These are phyloP conservation scores for Passiflora organensis DNA, from an alignment of 345 rosid genomes.

Conservation along the genomic window DNA sequence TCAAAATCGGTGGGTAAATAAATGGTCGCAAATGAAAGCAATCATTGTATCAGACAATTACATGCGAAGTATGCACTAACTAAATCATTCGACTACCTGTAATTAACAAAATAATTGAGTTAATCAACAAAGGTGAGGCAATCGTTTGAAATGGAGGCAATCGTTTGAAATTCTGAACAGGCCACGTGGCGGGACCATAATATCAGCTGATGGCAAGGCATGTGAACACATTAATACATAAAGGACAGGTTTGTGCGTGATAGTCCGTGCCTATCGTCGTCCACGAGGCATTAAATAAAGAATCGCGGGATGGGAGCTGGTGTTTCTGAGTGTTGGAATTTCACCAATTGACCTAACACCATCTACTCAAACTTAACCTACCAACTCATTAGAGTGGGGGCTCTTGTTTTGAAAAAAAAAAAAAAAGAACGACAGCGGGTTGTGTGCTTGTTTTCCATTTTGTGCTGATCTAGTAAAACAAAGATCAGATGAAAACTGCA, in stretches of 20 bases:
- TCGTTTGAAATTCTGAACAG: background rate
- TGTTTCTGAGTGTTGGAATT: background rate
- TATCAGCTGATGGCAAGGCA: background rate
- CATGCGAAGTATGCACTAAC: too few relatives aligned
- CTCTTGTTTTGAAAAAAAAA: too few relatives aligned
- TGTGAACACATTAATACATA: background rate
- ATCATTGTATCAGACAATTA: too few relatives aligned
- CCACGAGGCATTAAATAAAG: background rate
- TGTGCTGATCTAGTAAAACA: background rate
- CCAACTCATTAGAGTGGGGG: background rate
- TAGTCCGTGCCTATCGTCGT: background rate
- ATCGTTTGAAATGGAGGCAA: too few relatives aligned
- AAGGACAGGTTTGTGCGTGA: background rate
- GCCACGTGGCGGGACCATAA: background rate
- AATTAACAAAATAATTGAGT: too few relatives aligned
- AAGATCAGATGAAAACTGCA: background rate
- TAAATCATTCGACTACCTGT: too few relatives aligned
- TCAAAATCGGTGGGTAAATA: too few relatives aligned
- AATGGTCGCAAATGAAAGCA: too few relatives aligned
- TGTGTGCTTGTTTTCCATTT: background rate
- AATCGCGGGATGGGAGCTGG: background rate
- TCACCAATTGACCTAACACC: background rate
- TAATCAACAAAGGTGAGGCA: too few relatives aligned
- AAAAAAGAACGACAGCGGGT: background rate
- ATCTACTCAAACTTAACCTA: background rate